A percentile compares a stretch with the other conserved stretches of the same genome.
Evolutionary conservation across 2,329 filamentous ascomycete genomes (phyloP).

Genomic region (Calonectria multiphialidica): DNA sequence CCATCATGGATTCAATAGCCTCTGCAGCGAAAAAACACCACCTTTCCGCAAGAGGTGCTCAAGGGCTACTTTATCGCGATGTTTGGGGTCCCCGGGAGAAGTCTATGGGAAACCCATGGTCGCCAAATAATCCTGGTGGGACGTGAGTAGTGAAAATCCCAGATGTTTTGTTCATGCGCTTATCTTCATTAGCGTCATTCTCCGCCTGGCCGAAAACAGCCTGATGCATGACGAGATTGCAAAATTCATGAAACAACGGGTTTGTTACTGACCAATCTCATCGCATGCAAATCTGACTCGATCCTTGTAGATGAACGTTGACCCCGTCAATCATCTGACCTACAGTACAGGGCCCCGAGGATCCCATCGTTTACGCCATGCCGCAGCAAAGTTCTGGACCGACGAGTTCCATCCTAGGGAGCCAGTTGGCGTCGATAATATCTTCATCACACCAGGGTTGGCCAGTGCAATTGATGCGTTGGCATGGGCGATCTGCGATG

Average conservation of each 20-base stretch:
- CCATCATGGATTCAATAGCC: background rate
- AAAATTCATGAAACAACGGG: background rate
- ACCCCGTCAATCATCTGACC: background rate
- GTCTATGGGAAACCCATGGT: conserved; percentile 1
- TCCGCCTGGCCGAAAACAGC: background rate
- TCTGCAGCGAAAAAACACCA: background rate
- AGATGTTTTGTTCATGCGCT: no score
- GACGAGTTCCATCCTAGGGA: background rate
- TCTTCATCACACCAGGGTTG: background rate
- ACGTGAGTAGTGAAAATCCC: background rate
- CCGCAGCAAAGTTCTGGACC: background rate
- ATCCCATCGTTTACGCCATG: background rate
- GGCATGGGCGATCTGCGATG: background rate
- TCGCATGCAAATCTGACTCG: no score
- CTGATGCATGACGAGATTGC: background rate
- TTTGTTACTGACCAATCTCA: background rate
- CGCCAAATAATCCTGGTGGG: background rate
- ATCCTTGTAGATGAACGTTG: background rate
- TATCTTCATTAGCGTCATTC: background rate
- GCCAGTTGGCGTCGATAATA: background rate
- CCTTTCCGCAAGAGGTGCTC: background rate
- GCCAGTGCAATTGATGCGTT: background rate
- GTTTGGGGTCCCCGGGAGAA: conserved; percentile 1
- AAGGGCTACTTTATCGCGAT: background rate
- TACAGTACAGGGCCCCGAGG: background rate